Evolutionary conservation across 495 filamentous ascomycete species (phyloP).

Genomic region (Aspergillus carlsbadensis): DNA sequence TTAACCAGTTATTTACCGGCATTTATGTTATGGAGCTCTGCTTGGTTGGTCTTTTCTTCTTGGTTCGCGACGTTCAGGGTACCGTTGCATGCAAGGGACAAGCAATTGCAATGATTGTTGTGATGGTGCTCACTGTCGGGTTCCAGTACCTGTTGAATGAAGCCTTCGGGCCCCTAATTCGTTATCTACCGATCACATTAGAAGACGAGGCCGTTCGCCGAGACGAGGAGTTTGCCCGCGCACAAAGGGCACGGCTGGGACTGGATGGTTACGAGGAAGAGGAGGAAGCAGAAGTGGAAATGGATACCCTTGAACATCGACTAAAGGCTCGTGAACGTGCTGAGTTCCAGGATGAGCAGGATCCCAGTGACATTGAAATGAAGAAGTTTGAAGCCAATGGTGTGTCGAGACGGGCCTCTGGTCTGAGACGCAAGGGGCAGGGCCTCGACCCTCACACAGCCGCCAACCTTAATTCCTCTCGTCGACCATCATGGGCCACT

Average conservation of each 20-base stretch:
- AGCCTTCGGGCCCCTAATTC: slow-evolving; percentile 83
- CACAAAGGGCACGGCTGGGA: slow-evolving; percentile 61
- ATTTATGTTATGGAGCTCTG: slow-evolving; percentile 94
- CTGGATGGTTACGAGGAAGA: slow-evolving; percentile 27
- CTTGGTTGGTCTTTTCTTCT: slow-evolving; percentile 87
- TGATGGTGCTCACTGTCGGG: slow-evolving; percentile 65
- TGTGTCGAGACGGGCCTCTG: background rate
- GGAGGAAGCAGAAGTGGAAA: slow-evolving; percentile 5
- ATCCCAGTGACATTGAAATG: slow-evolving; percentile 60
- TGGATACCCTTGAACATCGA: slow-evolving; percentile 44
- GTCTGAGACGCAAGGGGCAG: slow-evolving; percentile 20
- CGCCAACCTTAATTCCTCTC: slow-evolving; percentile 18
- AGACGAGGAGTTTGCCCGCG: slow-evolving; percentile 82
- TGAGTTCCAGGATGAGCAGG: slow-evolving; percentile 36
- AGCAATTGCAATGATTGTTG: slow-evolving; percentile 85
- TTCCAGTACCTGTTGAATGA: slow-evolving; percentile 81
- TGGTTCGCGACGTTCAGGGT: slow-evolving; percentile 63
- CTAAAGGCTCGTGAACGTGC: slow-evolving; percentile 42
- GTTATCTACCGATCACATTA: slow-evolving; percentile 89
- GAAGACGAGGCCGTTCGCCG: slow-evolving; percentile 90
- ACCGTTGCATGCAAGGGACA: slow-evolving; percentile 70
- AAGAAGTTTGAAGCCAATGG: slow-evolving; percentile 44
- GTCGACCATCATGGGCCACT: slow-evolving; percentile 40
- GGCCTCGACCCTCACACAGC: slow-evolving; percentile 14
- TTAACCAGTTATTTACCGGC: slow-evolving; percentile 95